Percentiles rank a stretch among this genome's conserved stretches.
These are phyloP conservation scores for Priceomyces haplophilus DNA, from an alignment of 805 yeast genomes.

Conservation along the genomic window DNA sequence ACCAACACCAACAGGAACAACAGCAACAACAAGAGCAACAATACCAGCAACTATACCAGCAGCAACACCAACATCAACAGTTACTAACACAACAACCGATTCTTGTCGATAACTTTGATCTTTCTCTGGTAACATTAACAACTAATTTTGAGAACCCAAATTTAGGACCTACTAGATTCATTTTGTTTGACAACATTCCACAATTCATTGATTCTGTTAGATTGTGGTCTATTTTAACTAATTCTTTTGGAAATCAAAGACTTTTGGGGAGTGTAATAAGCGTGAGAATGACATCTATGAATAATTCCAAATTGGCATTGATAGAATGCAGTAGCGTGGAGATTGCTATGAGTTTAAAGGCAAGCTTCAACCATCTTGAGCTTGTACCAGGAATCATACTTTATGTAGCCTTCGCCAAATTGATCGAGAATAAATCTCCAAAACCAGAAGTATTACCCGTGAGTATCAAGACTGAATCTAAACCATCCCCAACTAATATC, in stretches of 20 bases:
- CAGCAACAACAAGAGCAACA: conserved; percentile 8
- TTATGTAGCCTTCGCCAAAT: conserved; percentile 80
- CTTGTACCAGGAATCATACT: conserved; percentile 75
- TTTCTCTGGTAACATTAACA: conserved; percentile 57
- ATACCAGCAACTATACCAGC: conserved; percentile 8
- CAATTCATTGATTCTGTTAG: conserved; percentile 54
- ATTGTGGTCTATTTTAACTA: conserved; percentile 24
- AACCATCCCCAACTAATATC: conserved; percentile 22
- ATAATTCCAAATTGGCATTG: conserved; percentile 33
- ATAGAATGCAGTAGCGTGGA: conserved; percentile 73
- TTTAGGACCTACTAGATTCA: conserved; percentile 71
- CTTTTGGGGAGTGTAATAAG: conserved; percentile 15
- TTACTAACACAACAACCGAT: conserved; percentile 17
- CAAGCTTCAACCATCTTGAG: conserved; percentile 77
- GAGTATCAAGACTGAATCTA: conserved; percentile 6
- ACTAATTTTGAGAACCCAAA: conserved; percentile 69
- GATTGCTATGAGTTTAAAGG: conserved; percentile 74
- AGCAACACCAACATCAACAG: conserved; percentile 7
- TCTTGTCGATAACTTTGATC: conserved; percentile 57
- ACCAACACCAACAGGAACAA: conserved; percentile 4
- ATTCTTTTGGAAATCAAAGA: conserved; percentile 17
- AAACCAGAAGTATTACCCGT: not conserved
- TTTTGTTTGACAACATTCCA: conserved; percentile 81
- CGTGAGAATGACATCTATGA: conserved; percentile 18
- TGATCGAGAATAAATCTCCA: conserved; percentile 32